These are phyloP conservation scores for Hypoxylon fuscum DNA, from an alignment of 495 filamentous ascomycete genomes.

Conservation along the genomic window DNA sequence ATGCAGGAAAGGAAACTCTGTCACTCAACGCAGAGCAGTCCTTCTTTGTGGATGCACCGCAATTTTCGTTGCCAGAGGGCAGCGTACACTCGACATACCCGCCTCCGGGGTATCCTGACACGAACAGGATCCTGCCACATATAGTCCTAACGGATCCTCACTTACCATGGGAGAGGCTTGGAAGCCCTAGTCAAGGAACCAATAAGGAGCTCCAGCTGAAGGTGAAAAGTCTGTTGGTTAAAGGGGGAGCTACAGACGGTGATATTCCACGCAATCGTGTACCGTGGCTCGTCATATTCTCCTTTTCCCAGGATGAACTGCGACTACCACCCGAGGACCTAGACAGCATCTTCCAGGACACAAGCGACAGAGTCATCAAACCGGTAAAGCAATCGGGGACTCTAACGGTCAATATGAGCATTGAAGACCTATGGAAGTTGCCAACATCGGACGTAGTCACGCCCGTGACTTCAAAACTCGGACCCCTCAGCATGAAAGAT, in stretches of 20 bases:
- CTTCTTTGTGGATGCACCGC: conserved; percentile 26
- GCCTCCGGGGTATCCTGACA: conserved; percentile 49
- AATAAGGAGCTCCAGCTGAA: conserved; percentile 6
- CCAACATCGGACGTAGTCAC: conserved; percentile 11
- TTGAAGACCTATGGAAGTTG: conserved; percentile 14
- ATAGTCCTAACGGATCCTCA: conserved; percentile 59
- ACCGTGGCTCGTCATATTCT: conserved; percentile 53
- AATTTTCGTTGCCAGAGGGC: conserved; percentile 23
- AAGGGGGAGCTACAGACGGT: neutral
- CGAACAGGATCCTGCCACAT: conserved; percentile 53
- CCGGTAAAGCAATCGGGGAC: conserved; percentile 25
- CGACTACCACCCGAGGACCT: conserved; percentile 18
- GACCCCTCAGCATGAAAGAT: conserved; percentile 4
- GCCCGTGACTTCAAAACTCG: conserved; percentile 5
- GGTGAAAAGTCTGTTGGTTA: neutral
- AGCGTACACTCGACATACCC: conserved; percentile 49
- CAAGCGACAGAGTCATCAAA: conserved; percentile 24
- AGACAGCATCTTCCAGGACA: conserved; percentile 12
- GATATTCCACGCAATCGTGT: conserved; percentile 35
- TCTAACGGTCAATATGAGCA: conserved; percentile 26
- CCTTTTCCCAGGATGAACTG: conserved; percentile 48
- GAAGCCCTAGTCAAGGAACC: conserved; percentile 1
- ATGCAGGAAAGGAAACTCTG: conserved; percentile 3
- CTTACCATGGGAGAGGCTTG: conserved; percentile 58
- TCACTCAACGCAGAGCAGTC: conserved; percentile 23